phyloP scores from a whole-genome alignment of 1,284 basidiomycete species.

The Ustilago nuda region DNA sequence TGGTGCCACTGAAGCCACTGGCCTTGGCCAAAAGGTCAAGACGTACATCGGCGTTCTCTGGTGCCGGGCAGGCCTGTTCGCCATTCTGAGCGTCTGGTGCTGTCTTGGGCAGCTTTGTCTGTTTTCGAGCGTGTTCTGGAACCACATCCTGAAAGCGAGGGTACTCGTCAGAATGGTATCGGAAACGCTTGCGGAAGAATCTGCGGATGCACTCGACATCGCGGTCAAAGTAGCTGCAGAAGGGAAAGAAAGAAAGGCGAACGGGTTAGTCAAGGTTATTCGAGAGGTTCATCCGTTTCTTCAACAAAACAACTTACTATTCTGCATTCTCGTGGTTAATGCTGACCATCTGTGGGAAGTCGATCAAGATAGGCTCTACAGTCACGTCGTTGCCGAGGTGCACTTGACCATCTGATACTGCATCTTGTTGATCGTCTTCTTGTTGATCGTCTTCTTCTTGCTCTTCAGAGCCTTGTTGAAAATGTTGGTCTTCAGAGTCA shows the following conservation, averaged over 20 bases:
- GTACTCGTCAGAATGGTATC: conserved; percentile 88
- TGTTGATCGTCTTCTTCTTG: conserved; percentile 40
- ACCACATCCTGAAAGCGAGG: conserved; percentile 72
- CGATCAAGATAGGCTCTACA: conserved; percentile 89
- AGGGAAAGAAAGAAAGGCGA: background rate
- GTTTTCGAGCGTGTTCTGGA: conserved; percentile 30
- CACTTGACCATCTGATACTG: conserved; percentile 75
- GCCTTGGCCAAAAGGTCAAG: conserved; percentile 62
- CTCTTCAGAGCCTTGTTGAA: conserved; percentile 43
- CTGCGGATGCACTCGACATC: conserved; percentile 95
- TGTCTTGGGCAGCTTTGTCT: conserved; percentile 35
- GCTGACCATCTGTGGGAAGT: conserved; percentile 99
- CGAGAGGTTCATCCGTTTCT: background rate
- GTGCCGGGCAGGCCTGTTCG: conserved; percentile 7
- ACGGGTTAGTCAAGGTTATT: background rate
- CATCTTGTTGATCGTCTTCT: conserved; percentile 71
- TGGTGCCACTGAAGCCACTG: conserved; percentile 59
- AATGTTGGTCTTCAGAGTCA: conserved; percentile 8
- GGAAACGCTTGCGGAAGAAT: conserved; percentile 92
- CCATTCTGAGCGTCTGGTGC: conserved; percentile 8
- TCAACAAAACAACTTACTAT: conserved; percentile 76
- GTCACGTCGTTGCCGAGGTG: conserved; percentile 80
- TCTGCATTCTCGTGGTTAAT: conserved; percentile 96
- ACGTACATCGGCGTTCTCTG: conserved; percentile 24
- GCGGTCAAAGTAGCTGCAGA: conserved; percentile 91